phyloP scores from a whole-genome alignment of 2,329 filamentous ascomycete species.

The Ilyonectria robusta region DNA sequence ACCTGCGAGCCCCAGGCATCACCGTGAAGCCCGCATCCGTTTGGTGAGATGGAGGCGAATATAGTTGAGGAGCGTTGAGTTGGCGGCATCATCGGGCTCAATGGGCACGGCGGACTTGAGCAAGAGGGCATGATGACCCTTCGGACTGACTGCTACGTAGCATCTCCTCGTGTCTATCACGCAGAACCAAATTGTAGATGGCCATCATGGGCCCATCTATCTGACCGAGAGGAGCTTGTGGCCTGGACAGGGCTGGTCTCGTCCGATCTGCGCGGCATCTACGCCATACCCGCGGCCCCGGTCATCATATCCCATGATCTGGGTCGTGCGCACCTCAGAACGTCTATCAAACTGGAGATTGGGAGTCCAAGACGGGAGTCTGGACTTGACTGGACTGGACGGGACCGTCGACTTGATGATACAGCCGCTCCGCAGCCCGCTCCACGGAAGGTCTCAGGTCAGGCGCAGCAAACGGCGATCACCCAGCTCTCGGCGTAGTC shows the following conservation, averaged over 20 bases:
- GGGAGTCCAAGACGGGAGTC: slow-evolving; percentile 4
- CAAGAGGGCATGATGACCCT: slow-evolving; percentile 30
- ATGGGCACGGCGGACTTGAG: slow-evolving; percentile 10
- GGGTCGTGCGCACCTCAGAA: slow-evolving; percentile 34
- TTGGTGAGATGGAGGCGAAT: slow-evolving; percentile 19
- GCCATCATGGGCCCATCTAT: slow-evolving; percentile 40
- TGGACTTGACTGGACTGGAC: slow-evolving; percentile 33
- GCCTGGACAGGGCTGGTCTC: slow-evolving; percentile 32
- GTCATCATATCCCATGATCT: slow-evolving; percentile 39
- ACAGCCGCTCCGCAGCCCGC: slow-evolving; percentile 30
- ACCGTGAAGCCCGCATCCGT: slow-evolving; percentile 17
- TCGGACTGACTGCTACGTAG: slow-evolving; percentile 30
- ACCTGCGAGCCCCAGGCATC: slow-evolving; percentile 29
- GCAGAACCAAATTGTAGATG: slow-evolving; percentile 21
- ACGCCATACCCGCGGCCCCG: slow-evolving; percentile 39
- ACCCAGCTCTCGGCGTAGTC: slow-evolving; percentile 40
- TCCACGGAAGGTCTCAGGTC: slow-evolving; percentile 35
- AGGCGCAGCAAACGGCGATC: slow-evolving; percentile 45
- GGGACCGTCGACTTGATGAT: slow-evolving; percentile 15
- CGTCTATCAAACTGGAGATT: slow-evolving; percentile 21
- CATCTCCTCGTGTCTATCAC: slow-evolving; percentile 25
- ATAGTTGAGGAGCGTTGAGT: slow-evolving; percentile 11
- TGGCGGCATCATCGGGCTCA: slow-evolving; percentile 23
- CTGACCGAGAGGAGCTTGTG: slow-evolving; percentile 29
- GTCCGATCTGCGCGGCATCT: slow-evolving; percentile 45